Conservation (phyloP, 768 basidiomycete species). For the Kwoniella dendrophila region DNA sequence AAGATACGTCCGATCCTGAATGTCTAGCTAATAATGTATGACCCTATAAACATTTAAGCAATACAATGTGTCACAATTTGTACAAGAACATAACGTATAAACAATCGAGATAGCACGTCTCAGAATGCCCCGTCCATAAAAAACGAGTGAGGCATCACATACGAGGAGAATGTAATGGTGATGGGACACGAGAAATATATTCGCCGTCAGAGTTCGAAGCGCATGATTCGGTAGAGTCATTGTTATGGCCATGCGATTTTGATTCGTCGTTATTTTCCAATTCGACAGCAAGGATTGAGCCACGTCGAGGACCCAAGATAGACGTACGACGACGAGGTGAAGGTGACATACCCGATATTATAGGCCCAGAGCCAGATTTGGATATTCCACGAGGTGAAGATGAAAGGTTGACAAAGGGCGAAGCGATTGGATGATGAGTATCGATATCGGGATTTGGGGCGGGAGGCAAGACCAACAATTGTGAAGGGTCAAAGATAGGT, state of each 20-base stretch:
- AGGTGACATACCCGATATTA: conserved; percentile 10
- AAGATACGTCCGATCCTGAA: conserved; percentile 73
- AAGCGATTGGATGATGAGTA: conserved; percentile 35
- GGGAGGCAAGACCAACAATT: conserved; percentile 30
- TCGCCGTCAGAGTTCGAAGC: conserved; percentile 3
- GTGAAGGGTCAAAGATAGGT: conserved; percentile 33
- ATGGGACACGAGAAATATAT: conserved; percentile 4
- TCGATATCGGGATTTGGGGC: conserved; percentile 4
- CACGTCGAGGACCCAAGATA: conserved; percentile 18
- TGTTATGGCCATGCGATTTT: conserved; percentile 3
- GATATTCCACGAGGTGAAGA: conserved; percentile 11
- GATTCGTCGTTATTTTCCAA: neutral
- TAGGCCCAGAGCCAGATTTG: conserved; percentile 8
- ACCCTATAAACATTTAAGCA: conserved; percentile 67
- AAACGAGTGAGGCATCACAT: neutral
- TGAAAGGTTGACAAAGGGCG: conserved; percentile 41
- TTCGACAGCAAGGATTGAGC: conserved; percentile 15
- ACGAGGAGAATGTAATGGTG: conserved; percentile 10
- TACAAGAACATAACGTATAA: neutral
- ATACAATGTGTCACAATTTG: neutral
- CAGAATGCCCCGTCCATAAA: conserved; percentile 5
- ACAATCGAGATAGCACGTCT: neutral
- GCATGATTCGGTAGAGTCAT: neutral
- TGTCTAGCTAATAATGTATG: conserved; percentile 80
- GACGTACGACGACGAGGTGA: conserved; percentile 20